Evolutionary conservation across 768 basidiomycete species (phyloP), one percentile per base, ranked within the genome.

Genomic region (Auriscalpium orientale): DNA sequence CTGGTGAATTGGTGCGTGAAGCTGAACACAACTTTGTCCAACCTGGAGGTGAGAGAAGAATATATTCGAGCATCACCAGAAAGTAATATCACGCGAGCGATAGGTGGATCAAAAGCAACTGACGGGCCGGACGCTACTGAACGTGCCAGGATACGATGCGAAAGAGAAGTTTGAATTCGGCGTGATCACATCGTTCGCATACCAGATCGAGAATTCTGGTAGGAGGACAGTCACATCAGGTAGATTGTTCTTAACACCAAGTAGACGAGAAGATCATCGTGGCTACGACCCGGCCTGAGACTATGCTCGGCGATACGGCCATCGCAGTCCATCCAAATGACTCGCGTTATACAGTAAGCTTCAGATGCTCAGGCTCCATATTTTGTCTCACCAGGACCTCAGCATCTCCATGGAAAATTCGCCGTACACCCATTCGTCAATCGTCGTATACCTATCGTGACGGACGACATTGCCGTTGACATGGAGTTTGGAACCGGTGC

Each of bases 121-220:
- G 16, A 77, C 77, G 8, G 95, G 95, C 0, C 82, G 88, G 53
- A 95, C 94, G 0, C 65, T 95, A 54, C 74, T 99, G 55, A 86
- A 77, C 55, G 91, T 99, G 3, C 97, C 97, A 2, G 97, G 95
- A 0, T 99, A 99, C 64, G 94, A 95, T 59, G 62, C 75, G n/a
- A 95, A 94, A 66, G 95, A 98, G 68, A 87, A 85, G 62, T 95
- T 98, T 65, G 95, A 98, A 68, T 98, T 99, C 65, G 97, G 97
- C 62, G 92, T 89, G 34, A 85, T 99, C 64, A 91, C 91, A 0
- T 92, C 89, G n/a, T 98, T 98, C 70, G 93, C 91, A 0, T 99
- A 98, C 72, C 82, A 80, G 7, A 84, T 98, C 44, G 91, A 95
- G 63, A 81, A 79, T 50, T 92, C 92, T 22, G 87, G 91, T 87